Evolutionary conservation across 345 rosid species (phyloP).

Genomic region (Rhodomyrtus tomentosa): DNA sequence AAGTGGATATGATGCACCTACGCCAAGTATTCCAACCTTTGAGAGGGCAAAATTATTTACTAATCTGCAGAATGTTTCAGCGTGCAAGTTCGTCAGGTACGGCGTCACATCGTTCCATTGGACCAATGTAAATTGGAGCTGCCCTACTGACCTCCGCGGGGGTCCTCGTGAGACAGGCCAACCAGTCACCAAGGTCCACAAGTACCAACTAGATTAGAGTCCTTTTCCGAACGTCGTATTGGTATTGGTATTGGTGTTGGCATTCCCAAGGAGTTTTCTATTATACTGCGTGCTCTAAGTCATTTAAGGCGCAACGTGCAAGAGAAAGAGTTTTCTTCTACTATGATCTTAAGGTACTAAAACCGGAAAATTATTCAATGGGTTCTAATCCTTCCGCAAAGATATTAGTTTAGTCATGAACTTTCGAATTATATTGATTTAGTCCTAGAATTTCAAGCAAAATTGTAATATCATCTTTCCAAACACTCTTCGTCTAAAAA

Average conservation of each 20-base stretch:
- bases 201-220: neutral
- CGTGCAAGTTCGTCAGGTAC: neutral
- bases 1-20: neutral
- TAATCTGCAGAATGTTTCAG: neutral
- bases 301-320: neutral
- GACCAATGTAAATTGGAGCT: neutral
- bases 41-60: neutral
- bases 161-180: neutral
- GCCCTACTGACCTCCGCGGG: neutral
- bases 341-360: neutral
- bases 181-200: neutral
- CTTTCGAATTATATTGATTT: neutral
- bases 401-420: neutral
- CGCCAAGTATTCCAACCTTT: neutral
- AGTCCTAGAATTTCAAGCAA: accelerated
- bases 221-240: neutral
- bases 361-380: neutral
- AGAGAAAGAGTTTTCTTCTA: neutral
- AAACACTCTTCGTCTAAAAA: neutral
- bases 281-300: neutral
- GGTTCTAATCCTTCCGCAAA: neutral
- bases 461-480: neutral
- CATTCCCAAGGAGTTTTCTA: neutral
- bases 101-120: neutral
- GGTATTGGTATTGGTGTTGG: neutral